Base-by-base conservation (phyloP, 805 yeast species). In the Tetrapisispora namnaoensis region DNA sequence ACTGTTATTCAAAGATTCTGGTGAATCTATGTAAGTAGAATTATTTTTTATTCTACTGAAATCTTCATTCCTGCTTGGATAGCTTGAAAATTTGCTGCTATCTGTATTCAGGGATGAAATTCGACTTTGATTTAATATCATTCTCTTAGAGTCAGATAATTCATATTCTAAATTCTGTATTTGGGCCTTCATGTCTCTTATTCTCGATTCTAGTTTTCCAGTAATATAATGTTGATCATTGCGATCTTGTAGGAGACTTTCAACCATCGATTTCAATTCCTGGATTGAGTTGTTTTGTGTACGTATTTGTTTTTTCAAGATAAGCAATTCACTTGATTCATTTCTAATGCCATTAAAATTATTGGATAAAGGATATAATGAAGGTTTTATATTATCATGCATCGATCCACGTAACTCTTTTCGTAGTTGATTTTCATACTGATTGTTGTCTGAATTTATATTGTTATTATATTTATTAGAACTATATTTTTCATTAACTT, bases 181-280 rank as follows among this genome's bases (percentile, higher is more conserved):
- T 11, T 53, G 51, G 6, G 49, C 49, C 28, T 57, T 60, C 47
- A 62, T 38, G 18, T 46, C 45, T 30, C 34, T 20, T 16, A 60
- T 27, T 28, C 52, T 50, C 6, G 49, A 49, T 38, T 52, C 55
- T 34, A 60, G 40, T n/a, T 53, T 49, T 16, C 46, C 41, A 36
- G 51, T 56, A 9, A 51, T 41, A n/a, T 40, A 39, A 11, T 48
- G 52, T 34, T 56, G 58, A 7, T 47, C 40, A 13, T 52, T 51
- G n/a, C 60, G 41, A 16, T 51, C 59, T 13, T 48, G 49, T n/a
- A 48, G 51, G 47, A 61, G 37, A 16, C 42, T 45, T 8, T 56
- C 52, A 13, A 62, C 50, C 38, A 55, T 55, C 3, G 52, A 42
- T 41, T 56, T 60, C 40, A 61, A 65, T 27, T 55, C 55, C 35